Conservation (phyloP, 176 grass and related monocot genomes). For the Avena eriantha region DNA sequence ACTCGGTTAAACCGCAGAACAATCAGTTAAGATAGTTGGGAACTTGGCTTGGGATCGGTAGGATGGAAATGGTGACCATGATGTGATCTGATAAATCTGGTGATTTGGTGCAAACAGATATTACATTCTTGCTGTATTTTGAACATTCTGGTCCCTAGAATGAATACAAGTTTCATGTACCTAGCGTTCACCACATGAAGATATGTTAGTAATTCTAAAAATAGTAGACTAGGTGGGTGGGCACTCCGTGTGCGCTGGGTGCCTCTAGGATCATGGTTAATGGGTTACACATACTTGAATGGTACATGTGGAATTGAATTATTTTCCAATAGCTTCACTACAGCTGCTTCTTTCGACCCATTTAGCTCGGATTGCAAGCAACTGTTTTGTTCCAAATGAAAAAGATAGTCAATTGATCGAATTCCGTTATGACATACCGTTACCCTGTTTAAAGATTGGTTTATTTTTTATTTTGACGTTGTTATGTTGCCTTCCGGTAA, state of each 20-base stretch:
- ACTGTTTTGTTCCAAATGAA: not conserved
- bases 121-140: too few relatives aligned
- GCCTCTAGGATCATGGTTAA: not conserved
- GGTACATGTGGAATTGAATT: not conserved
- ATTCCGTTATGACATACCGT: not conserved
- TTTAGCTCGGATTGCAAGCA: not conserved
- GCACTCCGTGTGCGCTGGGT: not conserved
- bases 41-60: too few relatives aligned
- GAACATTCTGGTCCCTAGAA: too few relatives aligned
- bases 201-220: too few relatives aligned
- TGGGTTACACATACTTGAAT: not conserved
- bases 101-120: too few relatives aligned
- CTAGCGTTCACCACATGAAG: too few relatives aligned
- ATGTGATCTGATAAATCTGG: too few relatives aligned
- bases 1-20: too few relatives aligned
- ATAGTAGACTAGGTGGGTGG: not conserved
- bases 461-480: not conserved
- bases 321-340: not conserved
- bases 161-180: too few relatives aligned
- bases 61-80: too few relatives aligned
- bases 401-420: not conserved
- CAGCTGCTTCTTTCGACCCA: too few relatives aligned
- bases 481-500: not conserved
- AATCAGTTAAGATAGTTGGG: too few relatives aligned
- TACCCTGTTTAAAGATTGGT: not conserved